Base-by-base conservation (phyloP, 345 rosid genomes). In the Sisymbrium irio region DNA sequence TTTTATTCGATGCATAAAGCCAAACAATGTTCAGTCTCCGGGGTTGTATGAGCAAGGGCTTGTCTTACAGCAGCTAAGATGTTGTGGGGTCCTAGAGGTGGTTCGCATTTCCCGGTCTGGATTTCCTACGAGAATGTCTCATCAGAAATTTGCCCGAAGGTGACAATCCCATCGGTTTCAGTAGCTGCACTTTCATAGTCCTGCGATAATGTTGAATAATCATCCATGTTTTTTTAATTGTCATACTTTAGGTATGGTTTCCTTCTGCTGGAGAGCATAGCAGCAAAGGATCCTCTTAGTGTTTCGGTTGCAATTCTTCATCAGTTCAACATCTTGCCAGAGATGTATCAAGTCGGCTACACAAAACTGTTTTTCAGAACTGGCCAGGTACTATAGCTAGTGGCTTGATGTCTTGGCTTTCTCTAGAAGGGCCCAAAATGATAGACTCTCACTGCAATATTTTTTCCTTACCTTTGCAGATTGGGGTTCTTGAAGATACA, bases 271-370 rank as follows among this genome's bases (percentile, higher is more conserved):
- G 91, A 85, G 65, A 62, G n/a, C 69, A 78, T 67, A 67, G 84
- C 81, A 39, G 64, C 80, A 50, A 80, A 54, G 80, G 98, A 94
- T 77, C 92, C 97, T 49, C 72, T 93, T 76, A 91, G 89, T 80
- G 70, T 82, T 72, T 91, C 97, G 1, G 88, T 93, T 73, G 92
- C 96, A 50, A 82, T 93, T 62, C 84, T 93, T 41, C 88, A 88
- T 65, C 90, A 85, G 50, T 85, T 91, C 76, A 85, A 86, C 67
- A 70, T 93, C 69, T 86, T 69, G 17, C 96, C 97, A 19, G 98
- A 88, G 75, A 91, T 88, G 94, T 91, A 89, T 79, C 94, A 91
- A 91, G 83, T 93, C 77, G 98, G 98, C 75, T 93, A 84, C 77
- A 91, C 94, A 68, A 93, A 89, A 80, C 65, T 93, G 61, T 88